Base-by-base conservation (phyloP, 768 basidiomycete species). In the Lyophyllum atratum region DNA sequence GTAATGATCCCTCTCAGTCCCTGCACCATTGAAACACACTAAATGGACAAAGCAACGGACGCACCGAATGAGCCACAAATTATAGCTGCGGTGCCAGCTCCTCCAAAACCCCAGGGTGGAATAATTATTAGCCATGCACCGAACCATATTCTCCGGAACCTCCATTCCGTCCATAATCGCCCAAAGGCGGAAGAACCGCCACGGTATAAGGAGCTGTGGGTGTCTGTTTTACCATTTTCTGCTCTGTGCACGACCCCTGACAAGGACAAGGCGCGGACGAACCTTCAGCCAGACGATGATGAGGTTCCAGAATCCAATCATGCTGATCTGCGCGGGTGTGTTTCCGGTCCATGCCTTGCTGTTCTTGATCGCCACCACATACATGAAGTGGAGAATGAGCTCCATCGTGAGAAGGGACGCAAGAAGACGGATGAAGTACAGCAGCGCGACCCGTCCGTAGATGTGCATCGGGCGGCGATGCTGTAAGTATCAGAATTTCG, bases 61-160 rank as follows among this genome's bases (percentile, higher is more conserved):
- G 2, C 71, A 94, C 92, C 95, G 80, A 34, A 94, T 85, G 45
- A 95, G 78, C 97, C 96, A 98, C 14, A 97, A 81, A 66, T 98
- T 99, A 72, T 95, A 98, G 60, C 90, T 93, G 8, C 97, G 80
- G 69, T 98, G 96, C 97, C 96, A 98, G 61, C 88, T 89, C 60
- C 94, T 74, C 97, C 97, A 98, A 72, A 99, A 98, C 0, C 94
- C 94, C 10, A 88, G 70, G 0, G 87, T 83, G 0, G 95, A 97
- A 68, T 98, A 98, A 70, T 98, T 98, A 71, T 98, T 99, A 21
- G 86, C 91, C 87, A 98, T 90, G 67, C 97, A 98, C n/a, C 97
- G 84, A 12, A 99, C 82, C 97, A 98, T 97, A 71, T 99, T 99
- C 72, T 99, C 97, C 0, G 96, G 97, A 0, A 94, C 90, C 64